These are phyloP conservation scores for Claviceps sp. DNA, from an alignment of 2,329 filamentous ascomycete species.

Conservation along the genomic window DNA sequence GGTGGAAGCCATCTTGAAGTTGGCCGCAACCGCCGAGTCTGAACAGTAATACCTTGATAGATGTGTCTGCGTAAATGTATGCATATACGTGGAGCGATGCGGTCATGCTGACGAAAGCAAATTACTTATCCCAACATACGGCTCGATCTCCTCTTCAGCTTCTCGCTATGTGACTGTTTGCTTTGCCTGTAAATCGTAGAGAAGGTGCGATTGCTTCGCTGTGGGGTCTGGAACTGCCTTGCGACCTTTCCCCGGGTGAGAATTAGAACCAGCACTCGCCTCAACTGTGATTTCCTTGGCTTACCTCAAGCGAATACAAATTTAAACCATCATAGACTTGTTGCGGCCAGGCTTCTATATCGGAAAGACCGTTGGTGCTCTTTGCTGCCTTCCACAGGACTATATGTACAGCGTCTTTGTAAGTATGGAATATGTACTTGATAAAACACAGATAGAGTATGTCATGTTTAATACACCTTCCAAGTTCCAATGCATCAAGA, in stretches of 20 bases:
- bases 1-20: conserved; percentile 1
- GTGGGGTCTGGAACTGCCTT: background rate
- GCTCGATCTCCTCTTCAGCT: background rate
- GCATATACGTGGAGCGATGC: background rate
- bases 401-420: background rate
- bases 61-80: background rate
- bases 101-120: no score
- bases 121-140: background rate
- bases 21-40: background rate
- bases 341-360: background rate
- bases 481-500: background rate
- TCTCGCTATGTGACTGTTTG: background rate
- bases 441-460: background rate
- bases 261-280: background rate
- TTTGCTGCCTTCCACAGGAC: background rate
- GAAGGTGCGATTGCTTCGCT: background rate
- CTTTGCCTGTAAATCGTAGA: background rate
- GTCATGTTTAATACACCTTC: background rate
- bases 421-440: conserved; percentile 1
- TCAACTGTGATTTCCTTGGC: background rate
- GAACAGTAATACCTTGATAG: background rate
- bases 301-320: background rate
- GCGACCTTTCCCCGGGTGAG: background rate
- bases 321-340: background rate
- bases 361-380: background rate